Conservation (phyloP, 371 early-diverging fungal species). For the Rhizomucor pusillus region DNA sequence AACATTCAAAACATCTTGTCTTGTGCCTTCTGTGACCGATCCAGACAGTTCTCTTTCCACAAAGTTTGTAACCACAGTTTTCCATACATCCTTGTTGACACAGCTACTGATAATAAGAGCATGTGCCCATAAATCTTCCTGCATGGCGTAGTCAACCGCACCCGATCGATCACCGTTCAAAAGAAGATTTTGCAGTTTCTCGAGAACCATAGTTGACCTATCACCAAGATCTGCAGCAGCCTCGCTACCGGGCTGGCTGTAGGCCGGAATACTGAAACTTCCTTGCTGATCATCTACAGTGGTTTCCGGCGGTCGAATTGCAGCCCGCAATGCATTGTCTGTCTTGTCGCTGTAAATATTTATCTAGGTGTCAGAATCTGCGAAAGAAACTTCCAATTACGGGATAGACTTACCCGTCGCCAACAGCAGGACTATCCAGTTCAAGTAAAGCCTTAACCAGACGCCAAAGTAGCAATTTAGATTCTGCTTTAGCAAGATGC, state of each 20-base stretch:
- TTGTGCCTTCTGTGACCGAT: conserved; percentile 21
- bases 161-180: conserved; percentile 72
- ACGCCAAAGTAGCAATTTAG: conserved; percentile 56
- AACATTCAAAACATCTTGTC: conserved; percentile 25
- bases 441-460: conserved; percentile 63
- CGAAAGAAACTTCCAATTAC: background rate
- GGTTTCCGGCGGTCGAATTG: conserved; percentile 34
- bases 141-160: conserved; percentile 74
- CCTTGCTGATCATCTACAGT: conserved; percentile 20
- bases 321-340: conserved; percentile 51
- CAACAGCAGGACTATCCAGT: conserved; percentile 57
- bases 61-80: conserved; percentile 74
- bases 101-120: conserved; percentile 89
- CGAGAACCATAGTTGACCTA: conserved; percentile 33
- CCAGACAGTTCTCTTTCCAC: conserved; percentile 56
- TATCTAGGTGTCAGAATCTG: background rate
- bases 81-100: conserved; percentile 80
- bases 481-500: conserved; percentile 25
- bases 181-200: conserved; percentile 62
- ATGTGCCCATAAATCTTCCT: conserved; percentile 81
- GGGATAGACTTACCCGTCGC: conserved; percentile 57
- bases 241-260: conserved; percentile 16
- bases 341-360: conserved; percentile 42
- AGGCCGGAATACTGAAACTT: conserved; percentile 41
- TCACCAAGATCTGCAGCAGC: conserved; percentile 19